Base-by-base conservation (phyloP, 225 moss, liverwort and hornwort species). In the Straminergon stramineum region DNA sequence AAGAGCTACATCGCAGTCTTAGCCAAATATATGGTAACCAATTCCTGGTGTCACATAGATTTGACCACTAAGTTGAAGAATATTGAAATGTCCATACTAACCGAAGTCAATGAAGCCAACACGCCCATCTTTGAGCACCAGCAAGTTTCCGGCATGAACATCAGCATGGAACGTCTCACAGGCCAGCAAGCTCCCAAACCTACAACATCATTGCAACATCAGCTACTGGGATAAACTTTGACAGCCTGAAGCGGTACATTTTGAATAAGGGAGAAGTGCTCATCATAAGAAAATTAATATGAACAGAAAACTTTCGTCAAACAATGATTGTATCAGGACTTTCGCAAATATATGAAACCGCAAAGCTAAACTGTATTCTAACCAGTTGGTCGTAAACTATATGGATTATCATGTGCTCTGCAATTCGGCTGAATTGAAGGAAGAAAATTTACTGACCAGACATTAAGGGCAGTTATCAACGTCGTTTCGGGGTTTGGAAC, bases 101-200 rank as follows among this genome's bases (percentile, higher is more conserved):
- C 99, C 99, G 62, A 99, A 99, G 88, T 99, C 99, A 85, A 99
- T 99, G 87, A 99, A 99, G 73, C 99, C 99, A 83, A 99, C 96
- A 51, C 99, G 96, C 56, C 99, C 99, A 83, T 99, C 99, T 88
- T 84, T 93, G 41, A 99, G 96, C 52, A 99, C 97, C 76, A 99
- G 85, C 90, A 99, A 90, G 89, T 99, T 99, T 68, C 99, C 99
- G 73, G 99, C 99, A 94, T 99, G 99, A 31, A 99, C 97, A 84
- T 99, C 99, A 89, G 99, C 99, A 92, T 99, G 99, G 86, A 99
- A 99, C 56, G 96, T 96, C 87, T 99, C 99, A 87, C 97, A 99
- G 34, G 97, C 99, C 88, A 99, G 84, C 93, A 99, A 95, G 92
- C 99, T 99, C 86, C 99, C 99, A 93, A 99, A 99, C 99, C 99